A percentile compares a stretch with the other conserved stretches of the same genome.
Evolutionary conservation across 2,329 filamentous ascomycete genomes (phyloP).

Genomic region (Lachnellula hyalina): DNA sequence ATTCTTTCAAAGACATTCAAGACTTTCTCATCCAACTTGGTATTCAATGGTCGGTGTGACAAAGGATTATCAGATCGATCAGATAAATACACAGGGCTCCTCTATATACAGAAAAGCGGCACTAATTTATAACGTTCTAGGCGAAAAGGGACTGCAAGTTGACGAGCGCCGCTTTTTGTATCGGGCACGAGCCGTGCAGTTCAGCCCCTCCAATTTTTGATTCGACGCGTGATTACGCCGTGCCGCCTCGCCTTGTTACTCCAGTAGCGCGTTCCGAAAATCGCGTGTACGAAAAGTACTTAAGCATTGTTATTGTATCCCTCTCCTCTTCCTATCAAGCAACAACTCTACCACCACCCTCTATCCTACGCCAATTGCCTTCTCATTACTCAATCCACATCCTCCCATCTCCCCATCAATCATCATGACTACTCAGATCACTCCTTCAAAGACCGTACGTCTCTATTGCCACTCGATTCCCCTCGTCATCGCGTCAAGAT

Average conservation of each 20-base stretch:
- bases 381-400: slow-evolving; percentile 16
- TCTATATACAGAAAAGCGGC: background rate
- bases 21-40: background rate
- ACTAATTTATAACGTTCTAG: background rate
- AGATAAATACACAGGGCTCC: background rate
- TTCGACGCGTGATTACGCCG: background rate
- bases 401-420: slow-evolving; percentile 13
- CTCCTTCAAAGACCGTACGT: slow-evolving; percentile 67
- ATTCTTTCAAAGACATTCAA: too few species aligned
- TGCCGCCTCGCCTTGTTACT: background rate
- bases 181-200: background rate
- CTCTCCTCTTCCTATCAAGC: background rate
- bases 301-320: background rate
- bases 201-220: background rate
- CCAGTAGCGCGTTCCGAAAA: background rate
- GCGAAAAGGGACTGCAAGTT: too few species aligned
- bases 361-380: slow-evolving; percentile 9
- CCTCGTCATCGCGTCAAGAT: slow-evolving; percentile 28
- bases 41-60: background rate
- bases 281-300: background rate
- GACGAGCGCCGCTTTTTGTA: too few species aligned
- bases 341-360: slow-evolving; percentile 6
- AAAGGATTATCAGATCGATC: background rate
- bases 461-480: slow-evolving; percentile 33
- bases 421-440: slow-evolving; percentile 69